Percentiles rank a stretch among this genome's conserved stretches.
phyloP scores from a whole-genome alignment of 352 stramenopile species.

The Blastocystis sp. region DNA sequence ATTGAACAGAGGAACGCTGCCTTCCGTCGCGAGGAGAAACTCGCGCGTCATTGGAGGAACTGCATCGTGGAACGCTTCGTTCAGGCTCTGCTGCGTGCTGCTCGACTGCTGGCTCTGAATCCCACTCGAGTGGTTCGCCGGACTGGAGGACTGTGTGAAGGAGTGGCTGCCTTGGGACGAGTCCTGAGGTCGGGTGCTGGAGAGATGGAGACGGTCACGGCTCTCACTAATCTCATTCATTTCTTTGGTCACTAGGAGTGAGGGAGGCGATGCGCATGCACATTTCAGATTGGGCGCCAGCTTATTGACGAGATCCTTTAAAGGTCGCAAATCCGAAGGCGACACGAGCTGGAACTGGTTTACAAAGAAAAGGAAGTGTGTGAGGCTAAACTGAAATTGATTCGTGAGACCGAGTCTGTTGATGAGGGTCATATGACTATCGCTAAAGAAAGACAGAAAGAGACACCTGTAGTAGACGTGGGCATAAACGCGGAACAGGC shows the following conservation, averaged over 20 bases:
- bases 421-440: neutral
- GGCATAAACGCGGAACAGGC: constrained; percentile 47
- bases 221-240: neutral
- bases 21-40: too few species aligned
- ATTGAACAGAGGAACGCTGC: too few species aligned
- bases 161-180: too few species aligned
- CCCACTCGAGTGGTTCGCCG: too few species aligned
- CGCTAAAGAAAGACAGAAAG: neutral
- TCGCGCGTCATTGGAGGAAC: too few species aligned
- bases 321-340: constrained; percentile 10
- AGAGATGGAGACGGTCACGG: neutral
- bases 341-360: constrained; percentile 57
- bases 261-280: neutral
- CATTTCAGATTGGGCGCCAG: constrained; percentile 26
- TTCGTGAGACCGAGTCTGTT: neutral
- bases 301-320: constrained; percentile 18
- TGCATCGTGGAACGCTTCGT: too few species aligned
- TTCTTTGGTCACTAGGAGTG: constrained; percentile 23
- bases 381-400: constrained; percentile 55
- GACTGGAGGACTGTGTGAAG: too few species aligned
- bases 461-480: constrained; percentile 28
- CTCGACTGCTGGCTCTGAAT: too few species aligned
- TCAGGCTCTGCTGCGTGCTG: too few species aligned
- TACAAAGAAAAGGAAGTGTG: constrained; percentile 60
- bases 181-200: neutral